Evolutionary conservation across 768 basidiomycete genomes (phyloP).

Genomic region (Crassisporium funariophilum): DNA sequence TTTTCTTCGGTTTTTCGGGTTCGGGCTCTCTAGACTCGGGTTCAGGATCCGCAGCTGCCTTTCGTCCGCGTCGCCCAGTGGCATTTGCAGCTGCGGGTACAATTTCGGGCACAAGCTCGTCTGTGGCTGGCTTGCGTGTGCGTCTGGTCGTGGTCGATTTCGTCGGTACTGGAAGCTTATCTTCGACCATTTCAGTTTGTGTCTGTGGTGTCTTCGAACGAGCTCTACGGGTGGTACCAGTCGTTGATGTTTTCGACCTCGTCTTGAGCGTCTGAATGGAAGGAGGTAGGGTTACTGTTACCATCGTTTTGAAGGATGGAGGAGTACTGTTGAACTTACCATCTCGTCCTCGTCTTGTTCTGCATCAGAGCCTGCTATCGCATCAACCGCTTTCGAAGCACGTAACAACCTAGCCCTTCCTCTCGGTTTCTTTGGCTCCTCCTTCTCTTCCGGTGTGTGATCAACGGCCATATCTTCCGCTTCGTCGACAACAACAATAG

Average conservation of each 20-base stretch:
- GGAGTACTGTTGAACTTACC: slow-evolving; percentile 11
- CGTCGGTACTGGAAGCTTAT: neutral
- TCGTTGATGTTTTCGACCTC: neutral
- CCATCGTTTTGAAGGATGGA: neutral
- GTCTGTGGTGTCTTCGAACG: slow-evolving; percentile 21
- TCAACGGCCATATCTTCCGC: neutral
- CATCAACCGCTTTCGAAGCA: slow-evolving; percentile 10
- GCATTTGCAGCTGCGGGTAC: slow-evolving; percentile 4
- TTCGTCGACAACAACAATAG: slow-evolving; percentile 11
- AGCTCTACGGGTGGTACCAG: neutral
- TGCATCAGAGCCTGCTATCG: neutral
- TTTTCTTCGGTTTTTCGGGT: slow-evolving; percentile 13
- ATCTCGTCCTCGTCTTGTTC: slow-evolving; percentile 2
- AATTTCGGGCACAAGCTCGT: slow-evolving; percentile 20
- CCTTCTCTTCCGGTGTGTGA: slow-evolving; percentile 5
- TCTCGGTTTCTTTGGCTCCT: slow-evolving; percentile 4
- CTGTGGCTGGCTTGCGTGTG: slow-evolving; percentile 26
- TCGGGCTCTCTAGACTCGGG: slow-evolving; percentile 12
- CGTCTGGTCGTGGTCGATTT: slow-evolving; percentile 19
- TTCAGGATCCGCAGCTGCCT: slow-evolving; percentile 16
- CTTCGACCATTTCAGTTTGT: slow-evolving; percentile 3
- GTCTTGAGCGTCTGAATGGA: neutral
- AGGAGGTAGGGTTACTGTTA: neutral
- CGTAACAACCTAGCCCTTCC: slow-evolving; percentile 18
- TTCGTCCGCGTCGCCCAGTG: slow-evolving; percentile 19